A percentile compares a stretch with the other conserved stretches of the same genome.
Conservation (phyloP, 306 rosid genomes). For the Luffa aegyptiaca region DNA sequence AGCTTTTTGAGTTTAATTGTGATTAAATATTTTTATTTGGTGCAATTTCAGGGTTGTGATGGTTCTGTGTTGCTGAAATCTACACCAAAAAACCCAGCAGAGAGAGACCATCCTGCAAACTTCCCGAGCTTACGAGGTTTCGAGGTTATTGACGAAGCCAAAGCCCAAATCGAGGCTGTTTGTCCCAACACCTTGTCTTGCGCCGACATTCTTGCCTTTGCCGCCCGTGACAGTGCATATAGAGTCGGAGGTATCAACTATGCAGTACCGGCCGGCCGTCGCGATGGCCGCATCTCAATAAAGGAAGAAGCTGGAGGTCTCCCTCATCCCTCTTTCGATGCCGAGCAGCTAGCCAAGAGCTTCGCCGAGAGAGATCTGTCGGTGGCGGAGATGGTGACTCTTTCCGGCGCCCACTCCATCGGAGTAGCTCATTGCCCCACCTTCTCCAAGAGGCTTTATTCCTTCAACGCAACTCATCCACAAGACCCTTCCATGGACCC, state of each 20-base stretch:
- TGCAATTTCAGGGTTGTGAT: conserved; percentile 25
- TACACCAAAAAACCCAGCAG: conserved; percentile 15
- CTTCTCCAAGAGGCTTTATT: conserved; percentile 12
- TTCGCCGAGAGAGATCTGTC: conserved; percentile 12
- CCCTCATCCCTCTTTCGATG: conserved; percentile 8
- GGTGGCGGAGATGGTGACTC: conserved; percentile 31
- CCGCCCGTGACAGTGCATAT: conserved; percentile 23
- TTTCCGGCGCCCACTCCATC: conserved; percentile 37
- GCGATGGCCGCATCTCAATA: conserved; percentile 17
- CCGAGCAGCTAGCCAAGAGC: neutral
- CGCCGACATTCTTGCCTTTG: conserved; percentile 34
- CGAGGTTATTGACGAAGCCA: conserved; percentile 27
- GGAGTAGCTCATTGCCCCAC: conserved; percentile 26
- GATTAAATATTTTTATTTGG: no score
- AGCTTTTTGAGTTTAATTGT: no score
- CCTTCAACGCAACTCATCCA: conserved; percentile 22
- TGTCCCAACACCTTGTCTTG: conserved; percentile 33
- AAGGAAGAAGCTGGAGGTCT: neutral
- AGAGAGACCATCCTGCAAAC: conserved; percentile 26
- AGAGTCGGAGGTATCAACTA: conserved; percentile 19
- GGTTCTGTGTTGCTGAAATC: conserved; percentile 25
- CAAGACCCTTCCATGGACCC: conserved; percentile 28
- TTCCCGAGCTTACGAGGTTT: conserved; percentile 29
- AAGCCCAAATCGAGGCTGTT: conserved; percentile 20
- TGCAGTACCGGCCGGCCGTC: conserved; percentile 25